Conservation (phyloP, 306 rosid genomes). For the Urtica urens region DNA sequence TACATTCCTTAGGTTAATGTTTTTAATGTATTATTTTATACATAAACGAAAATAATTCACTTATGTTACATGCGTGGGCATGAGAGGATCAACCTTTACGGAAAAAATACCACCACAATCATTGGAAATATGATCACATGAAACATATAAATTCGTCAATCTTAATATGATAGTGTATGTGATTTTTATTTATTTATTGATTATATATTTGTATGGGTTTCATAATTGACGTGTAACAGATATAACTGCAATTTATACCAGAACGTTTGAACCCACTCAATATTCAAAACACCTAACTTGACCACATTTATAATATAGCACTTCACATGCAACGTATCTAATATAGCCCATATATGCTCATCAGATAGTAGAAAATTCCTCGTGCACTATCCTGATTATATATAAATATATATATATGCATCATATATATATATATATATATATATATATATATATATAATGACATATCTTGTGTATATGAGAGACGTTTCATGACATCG, state of each 20-base stretch:
- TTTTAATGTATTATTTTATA: too few relatives aligned
- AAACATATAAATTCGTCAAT: neutral
- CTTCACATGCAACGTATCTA: slow-evolving; percentile 43
- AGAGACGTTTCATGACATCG: neutral
- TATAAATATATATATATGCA: neutral
- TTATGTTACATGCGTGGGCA: slow-evolving; percentile 2
- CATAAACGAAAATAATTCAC: neutral
- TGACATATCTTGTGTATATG: neutral
- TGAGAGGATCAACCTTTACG: neutral
- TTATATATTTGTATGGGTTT: neutral
- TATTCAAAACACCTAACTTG: slow-evolving; percentile 45
- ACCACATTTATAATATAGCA: slow-evolving; percentile 33
- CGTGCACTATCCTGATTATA: neutral
- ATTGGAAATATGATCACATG: neutral
- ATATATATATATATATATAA: too few relatives aligned
- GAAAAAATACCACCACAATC: neutral
- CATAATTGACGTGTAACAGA: slow-evolving; percentile 59
- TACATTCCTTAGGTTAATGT: too few relatives aligned
- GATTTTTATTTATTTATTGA: neutral
- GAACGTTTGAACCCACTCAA: slow-evolving; percentile 58
- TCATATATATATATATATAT: neutral
- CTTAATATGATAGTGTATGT: too few relatives aligned
- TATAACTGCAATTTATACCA: slow-evolving; percentile 43
- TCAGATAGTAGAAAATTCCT: neutral
- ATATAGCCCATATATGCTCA: slow-evolving; percentile 18